Evolutionary conservation across 352 stramenopile species (phyloP), one percentile per base, ranked within the genome.

Genomic region (Globisporangium canariense): DNA sequence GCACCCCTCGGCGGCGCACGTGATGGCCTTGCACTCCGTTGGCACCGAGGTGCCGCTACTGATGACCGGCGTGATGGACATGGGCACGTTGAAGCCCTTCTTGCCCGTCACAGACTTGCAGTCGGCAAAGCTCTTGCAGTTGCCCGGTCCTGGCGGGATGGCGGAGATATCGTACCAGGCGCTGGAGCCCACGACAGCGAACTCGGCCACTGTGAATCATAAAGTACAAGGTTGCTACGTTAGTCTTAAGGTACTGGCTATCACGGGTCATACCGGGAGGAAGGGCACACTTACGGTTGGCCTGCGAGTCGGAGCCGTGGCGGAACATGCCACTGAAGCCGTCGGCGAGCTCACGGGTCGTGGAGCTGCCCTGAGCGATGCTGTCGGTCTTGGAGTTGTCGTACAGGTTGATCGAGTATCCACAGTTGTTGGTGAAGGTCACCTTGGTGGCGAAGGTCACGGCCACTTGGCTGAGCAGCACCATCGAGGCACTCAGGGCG

Each of bases 321-420:
- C 82, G 82, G 65, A 89, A 91, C 79, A 91, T 88, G 65, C 75
- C 77, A 51, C 70, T 76, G 49, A 78, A 88, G 50, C 75, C 77
- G 36, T 68, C 61, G 13, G 56, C 20, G 41, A 90, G 70, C 36
- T 72, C 74, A 14, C 73, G 69, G 30, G 53, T 63, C 5, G 73
- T 84, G 18, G 67, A 77, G 55, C 59, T 66, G 34, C 77, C 77
- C 3, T 70, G 7, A 0, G 73, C 71, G 49, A 90, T 62, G 32
- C 56, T 73, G 61, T 83, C 69, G 8, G 71, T 75, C 43, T 63
- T 68, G 32, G 40, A 69, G 65, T 90, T 88, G 74, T 88, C 77
- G 60, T 86, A 88, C 36, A 90, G 56, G 13, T 74, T 68, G 67
- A 90, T 78, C 51, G 57, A 65, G 47, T 78, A 65, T 25, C 63